A percentile compares a stretch with the other conserved stretches of the same genome.
Evolutionary conservation across 1,284 basidiomycete species (phyloP).

Genomic region (Takashimella koratensis): DNA sequence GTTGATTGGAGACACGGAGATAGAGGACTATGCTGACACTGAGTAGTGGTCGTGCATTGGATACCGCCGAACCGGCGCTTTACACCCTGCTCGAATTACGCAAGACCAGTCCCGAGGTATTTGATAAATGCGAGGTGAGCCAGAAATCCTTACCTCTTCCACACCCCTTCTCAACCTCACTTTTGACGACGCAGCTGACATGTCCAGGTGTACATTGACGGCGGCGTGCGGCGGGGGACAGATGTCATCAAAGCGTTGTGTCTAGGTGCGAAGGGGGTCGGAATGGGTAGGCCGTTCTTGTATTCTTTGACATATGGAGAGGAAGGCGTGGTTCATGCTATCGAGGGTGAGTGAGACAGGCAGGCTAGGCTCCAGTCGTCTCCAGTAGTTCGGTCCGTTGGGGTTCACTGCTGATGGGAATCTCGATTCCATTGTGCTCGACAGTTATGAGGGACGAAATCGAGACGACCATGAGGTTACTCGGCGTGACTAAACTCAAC

Average conservation of each 20-base stretch:
- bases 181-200: background rate
- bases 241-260: constrained; percentile 54
- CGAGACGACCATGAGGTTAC: constrained; percentile 67
- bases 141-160: constrained; percentile 2
- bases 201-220: constrained; percentile 49
- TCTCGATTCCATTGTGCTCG: too few species aligned
- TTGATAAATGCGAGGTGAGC: constrained; percentile 47
- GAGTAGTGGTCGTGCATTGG: constrained; percentile 39
- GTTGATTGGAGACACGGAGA: background rate
- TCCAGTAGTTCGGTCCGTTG: too few species aligned
- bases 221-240: constrained; percentile 51
- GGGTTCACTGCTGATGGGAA: too few species aligned
- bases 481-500: constrained; percentile 66
- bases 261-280: constrained; percentile 52
- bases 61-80: constrained; percentile 48
- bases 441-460: constrained; percentile 75
- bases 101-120: constrained; percentile 46
- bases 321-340: constrained; percentile 49
- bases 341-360: constrained; percentile 46
- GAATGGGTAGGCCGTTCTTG: constrained; percentile 51
- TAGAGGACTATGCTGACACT: too few species aligned
- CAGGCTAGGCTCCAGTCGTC: background rate
- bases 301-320: constrained; percentile 49
- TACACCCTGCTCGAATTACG: constrained; percentile 50
- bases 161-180: background rate